Percentiles rank a stretch among this genome's conserved stretches.
Conservation (phyloP, 768 basidiomycete genomes). For the Psilocybe tampanensis region DNA sequence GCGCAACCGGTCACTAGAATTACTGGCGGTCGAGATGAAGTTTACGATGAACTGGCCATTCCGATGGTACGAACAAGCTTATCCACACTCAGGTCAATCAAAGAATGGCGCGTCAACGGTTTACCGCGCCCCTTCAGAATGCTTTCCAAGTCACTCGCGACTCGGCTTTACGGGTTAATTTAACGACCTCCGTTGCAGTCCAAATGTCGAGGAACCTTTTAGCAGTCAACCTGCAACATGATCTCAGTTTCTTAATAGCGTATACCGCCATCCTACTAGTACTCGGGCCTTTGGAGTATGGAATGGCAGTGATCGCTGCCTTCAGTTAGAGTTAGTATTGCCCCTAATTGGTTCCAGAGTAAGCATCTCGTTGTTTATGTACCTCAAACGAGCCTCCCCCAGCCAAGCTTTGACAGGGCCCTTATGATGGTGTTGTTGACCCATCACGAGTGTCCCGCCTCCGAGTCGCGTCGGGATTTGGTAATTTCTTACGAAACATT, state of each 20-base stretch:
- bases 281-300: no score
- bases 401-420: no score
- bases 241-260: neutral
- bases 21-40: neutral
- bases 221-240: slow-evolving; percentile 4
- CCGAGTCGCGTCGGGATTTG: no score
- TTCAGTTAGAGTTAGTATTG: neutral
- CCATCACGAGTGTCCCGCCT: no score
- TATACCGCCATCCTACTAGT: neutral
- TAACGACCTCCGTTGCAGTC: neutral
- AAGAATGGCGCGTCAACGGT: neutral
- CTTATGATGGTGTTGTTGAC: no score
- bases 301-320: neutral
- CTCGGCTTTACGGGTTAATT: no score
- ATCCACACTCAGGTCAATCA: neutral
- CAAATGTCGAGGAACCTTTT: slow-evolving; percentile 2
- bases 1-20: neutral
- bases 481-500: neutral
- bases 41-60: neutral
- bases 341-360: neutral
- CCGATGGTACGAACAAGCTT: neutral
- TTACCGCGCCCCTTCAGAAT: neutral
- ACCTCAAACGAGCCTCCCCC: no score
- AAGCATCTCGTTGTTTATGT: neutral
- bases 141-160: neutral